phyloP scores from a whole-genome alignment of 345 rosid genomes.

The Eucalyptus lansdowneana region DNA sequence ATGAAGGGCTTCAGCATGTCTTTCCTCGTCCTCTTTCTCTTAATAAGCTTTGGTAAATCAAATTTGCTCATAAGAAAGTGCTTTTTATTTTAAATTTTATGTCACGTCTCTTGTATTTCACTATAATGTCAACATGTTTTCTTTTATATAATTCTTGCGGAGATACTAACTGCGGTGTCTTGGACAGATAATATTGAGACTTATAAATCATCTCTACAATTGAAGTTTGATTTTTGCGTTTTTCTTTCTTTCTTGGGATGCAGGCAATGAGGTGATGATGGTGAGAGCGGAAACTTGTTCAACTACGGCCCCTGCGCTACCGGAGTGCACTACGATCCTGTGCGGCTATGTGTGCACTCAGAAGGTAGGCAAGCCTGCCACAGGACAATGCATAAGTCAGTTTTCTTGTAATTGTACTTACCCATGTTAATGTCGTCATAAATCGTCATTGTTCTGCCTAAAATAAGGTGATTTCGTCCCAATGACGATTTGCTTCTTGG shows the following conservation, averaged over 20 bases:
- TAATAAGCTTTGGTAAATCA: not conserved
- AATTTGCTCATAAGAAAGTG: not conserved
- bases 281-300: not conserved
- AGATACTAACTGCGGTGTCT: not conserved
- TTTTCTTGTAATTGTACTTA: not conserved
- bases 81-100: too few relatives aligned
- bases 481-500: not conserved
- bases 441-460: not conserved
- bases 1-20: not conserved
- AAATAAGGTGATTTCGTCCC: not conserved
- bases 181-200: not conserved
- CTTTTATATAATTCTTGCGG: not conserved
- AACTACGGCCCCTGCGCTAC: not conserved
- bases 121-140: not conserved
- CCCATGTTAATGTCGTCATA: not conserved
- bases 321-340: not conserved
- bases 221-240: not conserved
- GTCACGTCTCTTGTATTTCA: not conserved
- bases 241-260: not conserved
- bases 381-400: not conserved
- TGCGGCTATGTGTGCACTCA: not conserved
- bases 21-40: not conserved
- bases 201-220: not conserved
- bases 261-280: not conserved
- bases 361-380: not conserved